Evolutionary conservation across 352 stramenopile genomes (phyloP).

Genomic region (Globisporangium canariense): DNA sequence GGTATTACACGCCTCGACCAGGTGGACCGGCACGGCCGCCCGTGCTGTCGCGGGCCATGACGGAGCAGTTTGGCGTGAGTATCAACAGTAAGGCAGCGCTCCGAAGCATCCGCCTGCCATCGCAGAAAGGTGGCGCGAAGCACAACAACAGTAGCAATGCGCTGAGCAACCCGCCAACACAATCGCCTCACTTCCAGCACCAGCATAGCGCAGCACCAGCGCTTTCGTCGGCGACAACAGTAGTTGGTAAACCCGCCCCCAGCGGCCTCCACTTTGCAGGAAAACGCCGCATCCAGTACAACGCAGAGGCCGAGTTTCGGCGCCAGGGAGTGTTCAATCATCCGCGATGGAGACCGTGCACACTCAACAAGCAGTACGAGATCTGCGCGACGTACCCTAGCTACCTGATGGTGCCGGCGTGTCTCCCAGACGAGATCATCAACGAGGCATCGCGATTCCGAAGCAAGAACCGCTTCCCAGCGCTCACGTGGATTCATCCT

Average conservation of each 20-base stretch:
- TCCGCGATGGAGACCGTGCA: slow-evolving; percentile 59
- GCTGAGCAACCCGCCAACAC: slow-evolving; percentile 1
- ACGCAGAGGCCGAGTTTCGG: slow-evolving; percentile 53
- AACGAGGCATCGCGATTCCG: slow-evolving; percentile 62
- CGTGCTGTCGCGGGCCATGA: slow-evolving; percentile 23
- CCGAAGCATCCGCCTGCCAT: neutral
- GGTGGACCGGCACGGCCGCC: slow-evolving; percentile 24
- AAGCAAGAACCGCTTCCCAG: slow-evolving; percentile 75
- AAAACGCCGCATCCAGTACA: slow-evolving; percentile 72
- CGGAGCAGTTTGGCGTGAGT: slow-evolving; percentile 25
- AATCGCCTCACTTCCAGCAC: slow-evolving; percentile 30
- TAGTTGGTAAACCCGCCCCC: slow-evolving; percentile 6
- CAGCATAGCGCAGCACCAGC: slow-evolving; percentile 37
- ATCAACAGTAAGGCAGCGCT: slow-evolving; percentile 3
- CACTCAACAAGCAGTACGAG: slow-evolving; percentile 64
- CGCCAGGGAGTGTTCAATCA: slow-evolving; percentile 63
- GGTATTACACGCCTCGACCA: slow-evolving; percentile 62
- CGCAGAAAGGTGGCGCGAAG: neutral
- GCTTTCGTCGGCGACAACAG: slow-evolving; percentile 8
- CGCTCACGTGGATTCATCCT: slow-evolving; percentile 89
- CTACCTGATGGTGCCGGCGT: slow-evolving; percentile 67
- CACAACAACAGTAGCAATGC: neutral
- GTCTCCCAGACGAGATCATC: slow-evolving; percentile 66
- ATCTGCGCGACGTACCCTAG: slow-evolving; percentile 70
- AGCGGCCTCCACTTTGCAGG: slow-evolving; percentile 27